phyloP scores from a whole-genome alignment of 2,329 filamentous ascomycete species.

The Fusarium piperis region DNA sequence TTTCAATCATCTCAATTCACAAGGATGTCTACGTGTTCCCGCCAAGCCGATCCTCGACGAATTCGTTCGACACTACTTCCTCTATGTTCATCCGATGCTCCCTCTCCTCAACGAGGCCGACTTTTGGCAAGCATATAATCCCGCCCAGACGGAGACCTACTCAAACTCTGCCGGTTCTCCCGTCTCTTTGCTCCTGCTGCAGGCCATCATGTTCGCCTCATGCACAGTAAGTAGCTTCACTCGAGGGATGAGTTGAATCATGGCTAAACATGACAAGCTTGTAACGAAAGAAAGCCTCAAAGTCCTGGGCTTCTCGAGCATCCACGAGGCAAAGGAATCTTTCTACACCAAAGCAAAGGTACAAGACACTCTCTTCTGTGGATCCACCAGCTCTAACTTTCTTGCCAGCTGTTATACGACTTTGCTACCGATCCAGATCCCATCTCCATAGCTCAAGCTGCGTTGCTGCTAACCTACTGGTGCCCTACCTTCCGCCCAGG shows the following conservation, averaged over 20 bases:
- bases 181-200: slow-evolving; percentile 25
- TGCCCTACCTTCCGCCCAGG: slow-evolving; percentile 29
- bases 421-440: slow-evolving; percentile 31
- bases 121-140: slow-evolving; percentile 29
- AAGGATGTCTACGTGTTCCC: slow-evolving; percentile 30
- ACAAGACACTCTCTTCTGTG: background rate
- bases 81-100: slow-evolving; percentile 31
- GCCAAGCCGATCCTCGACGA: slow-evolving; percentile 33
- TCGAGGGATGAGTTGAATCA: too few relatives aligned
- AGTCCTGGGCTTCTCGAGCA: slow-evolving; percentile 26
- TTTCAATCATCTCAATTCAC: slow-evolving; percentile 18
- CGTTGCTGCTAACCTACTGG: slow-evolving; percentile 31
- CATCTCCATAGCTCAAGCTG: slow-evolving; percentile 28
- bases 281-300: slow-evolving; percentile 22
- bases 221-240: slow-evolving; percentile 23
- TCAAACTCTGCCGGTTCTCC: slow-evolving; percentile 1
- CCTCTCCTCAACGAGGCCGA: slow-evolving; percentile 31
- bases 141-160: background rate
- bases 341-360: slow-evolving; percentile 38
- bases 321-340: slow-evolving; percentile 26
- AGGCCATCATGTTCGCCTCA: slow-evolving; percentile 35
- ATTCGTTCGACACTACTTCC: slow-evolving; percentile 31
- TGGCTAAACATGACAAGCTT: slow-evolving; percentile 18
- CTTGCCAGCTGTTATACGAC: slow-evolving; percentile 26
- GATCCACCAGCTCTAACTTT: background rate